A percentile compares a stretch with the other conserved stretches of the same genome.
Evolutionary conservation across 2,329 filamentous ascomycete genomes (phyloP).

Genomic region (Boeremia exigua): DNA sequence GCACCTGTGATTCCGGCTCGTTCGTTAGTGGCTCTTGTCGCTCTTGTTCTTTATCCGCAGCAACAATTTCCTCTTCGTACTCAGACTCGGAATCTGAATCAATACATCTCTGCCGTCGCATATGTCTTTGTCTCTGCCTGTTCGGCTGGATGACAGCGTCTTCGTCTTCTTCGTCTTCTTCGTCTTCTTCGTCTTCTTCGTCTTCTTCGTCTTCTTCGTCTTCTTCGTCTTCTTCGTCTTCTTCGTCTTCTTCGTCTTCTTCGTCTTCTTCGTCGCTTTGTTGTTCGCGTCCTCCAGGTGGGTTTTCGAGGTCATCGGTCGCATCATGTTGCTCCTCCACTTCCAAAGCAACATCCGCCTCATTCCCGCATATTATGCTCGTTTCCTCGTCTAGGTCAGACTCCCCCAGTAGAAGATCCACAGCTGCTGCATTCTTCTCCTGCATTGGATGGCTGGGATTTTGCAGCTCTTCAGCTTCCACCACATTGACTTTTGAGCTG

Average conservation of each 20-base stretch:
- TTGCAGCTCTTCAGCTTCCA: constrained; percentile 17
- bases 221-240: constrained; percentile 7
- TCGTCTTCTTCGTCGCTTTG: constrained; percentile 22
- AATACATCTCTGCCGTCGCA: constrained; percentile 24
- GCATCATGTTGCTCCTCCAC: constrained; percentile 11
- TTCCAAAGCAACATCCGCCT: constrained; percentile 21
- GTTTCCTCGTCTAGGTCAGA: constrained; percentile 35
- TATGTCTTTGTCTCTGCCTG: constrained; percentile 24
- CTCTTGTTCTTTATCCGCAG: constrained; percentile 10
- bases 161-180: constrained; percentile 32
- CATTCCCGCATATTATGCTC: constrained; percentile 41
- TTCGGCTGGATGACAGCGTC: constrained; percentile 37
- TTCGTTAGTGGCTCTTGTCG: not conserved
- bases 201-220: constrained; percentile 8
- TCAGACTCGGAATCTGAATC: constrained; percentile 29
- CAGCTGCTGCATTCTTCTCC: constrained; percentile 8
- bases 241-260: constrained; percentile 19
- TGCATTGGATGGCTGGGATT: constrained; percentile 3
- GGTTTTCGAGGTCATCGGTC: constrained; percentile 1
- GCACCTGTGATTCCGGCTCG: constrained; percentile 21
- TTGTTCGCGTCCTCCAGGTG: not conserved
- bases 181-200: constrained; percentile 1
- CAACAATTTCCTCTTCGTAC: not conserved
- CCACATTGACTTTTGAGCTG: constrained; percentile 23
- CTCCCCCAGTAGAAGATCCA: constrained; percentile 16